phyloP scores from a whole-genome alignment of 1,139 yeast genomes.

The Yamadazyma dendronema region DNA sequence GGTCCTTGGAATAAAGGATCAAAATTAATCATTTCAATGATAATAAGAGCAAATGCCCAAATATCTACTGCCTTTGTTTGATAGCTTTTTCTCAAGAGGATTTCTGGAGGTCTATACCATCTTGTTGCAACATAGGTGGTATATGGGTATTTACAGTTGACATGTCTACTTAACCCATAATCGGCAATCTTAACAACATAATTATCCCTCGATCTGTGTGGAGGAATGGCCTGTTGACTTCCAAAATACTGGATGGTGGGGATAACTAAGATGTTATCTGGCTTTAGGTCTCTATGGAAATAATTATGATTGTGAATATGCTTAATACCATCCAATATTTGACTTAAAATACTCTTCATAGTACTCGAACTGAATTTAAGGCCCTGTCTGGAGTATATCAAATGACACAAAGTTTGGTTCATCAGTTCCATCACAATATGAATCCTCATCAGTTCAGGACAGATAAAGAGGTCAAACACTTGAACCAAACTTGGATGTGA shows the following conservation, averaged over 20 bases:
- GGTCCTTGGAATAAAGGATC: constrained; percentile 83
- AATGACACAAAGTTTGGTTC: constrained; percentile 76
- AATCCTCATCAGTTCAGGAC: constrained; percentile 52
- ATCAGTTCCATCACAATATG: constrained; percentile 88
- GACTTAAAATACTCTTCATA: constrained; percentile 63
- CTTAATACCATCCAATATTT: constrained; percentile 68
- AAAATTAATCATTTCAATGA: constrained; percentile 74
- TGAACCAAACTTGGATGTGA: constrained; percentile 72
- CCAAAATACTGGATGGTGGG: constrained; percentile 56
- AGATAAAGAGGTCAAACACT: constrained; percentile 76
- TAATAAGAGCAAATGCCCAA: constrained; percentile 93
- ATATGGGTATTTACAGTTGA: constrained; percentile 52
- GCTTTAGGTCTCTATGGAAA: constrained; percentile 86
- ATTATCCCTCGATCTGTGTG: constrained; percentile 37
- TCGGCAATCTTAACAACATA: constrained; percentile 83
- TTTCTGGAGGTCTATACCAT: constrained; percentile 96
- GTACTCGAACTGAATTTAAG: constrained; percentile 56
- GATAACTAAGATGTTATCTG: constrained; percentile 71
- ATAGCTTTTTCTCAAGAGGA: constrained; percentile 61
- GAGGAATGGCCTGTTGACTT: constrained; percentile 39
- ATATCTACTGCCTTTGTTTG: constrained; percentile 82
- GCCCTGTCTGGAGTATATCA: constrained; percentile 57
- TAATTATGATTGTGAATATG: constrained; percentile 78
- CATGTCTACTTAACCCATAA: constrained; percentile 81
- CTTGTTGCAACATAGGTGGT: constrained; percentile 89